A percentile compares a stretch with the other conserved stretches of the same genome.
These are phyloP conservation scores for Trichoderma simmonsii DNA, from an alignment of 2,329 filamentous ascomycete species.

Conservation along the genomic window DNA sequence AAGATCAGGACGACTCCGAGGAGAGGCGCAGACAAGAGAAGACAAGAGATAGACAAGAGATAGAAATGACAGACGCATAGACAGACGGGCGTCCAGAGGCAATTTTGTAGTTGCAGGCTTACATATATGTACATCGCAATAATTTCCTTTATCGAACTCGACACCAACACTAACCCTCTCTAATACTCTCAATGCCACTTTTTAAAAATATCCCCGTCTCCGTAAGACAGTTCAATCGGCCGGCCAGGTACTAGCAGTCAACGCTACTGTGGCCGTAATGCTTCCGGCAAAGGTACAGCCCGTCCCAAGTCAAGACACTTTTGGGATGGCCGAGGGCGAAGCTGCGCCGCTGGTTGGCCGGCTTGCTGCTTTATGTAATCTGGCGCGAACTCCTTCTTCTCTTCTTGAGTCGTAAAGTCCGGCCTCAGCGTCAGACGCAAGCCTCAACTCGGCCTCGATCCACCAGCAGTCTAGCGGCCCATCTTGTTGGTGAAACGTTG, in stretches of 20 bases:
- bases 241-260: background rate
- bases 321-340: background rate
- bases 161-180: background rate
- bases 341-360: background rate
- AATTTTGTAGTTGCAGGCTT: too few species aligned
- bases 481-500: conserved; percentile 16
- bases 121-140: too few species aligned
- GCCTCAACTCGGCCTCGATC: conserved; percentile 13
- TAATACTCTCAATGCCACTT: background rate
- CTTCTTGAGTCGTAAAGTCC: background rate
- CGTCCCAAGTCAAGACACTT: background rate
- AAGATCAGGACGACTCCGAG: background rate
- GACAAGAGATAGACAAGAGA: background rate
- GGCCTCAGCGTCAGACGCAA: conserved; percentile 7
- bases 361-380: background rate
- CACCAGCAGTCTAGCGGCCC: background rate
- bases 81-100: too few species aligned
- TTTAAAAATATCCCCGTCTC: background rate
- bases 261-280: background rate
- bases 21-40: background rate
- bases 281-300: background rate
- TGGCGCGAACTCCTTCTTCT: background rate
- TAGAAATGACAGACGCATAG: background rate
- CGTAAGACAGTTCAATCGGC: background rate
- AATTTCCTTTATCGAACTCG: background rate